A percentile compares a stretch with the other conserved stretches of the same genome.
These are phyloP conservation scores for Aegilops bicornis DNA, from an alignment of 176 grass and related monocot genomes.

Conservation along the genomic window DNA sequence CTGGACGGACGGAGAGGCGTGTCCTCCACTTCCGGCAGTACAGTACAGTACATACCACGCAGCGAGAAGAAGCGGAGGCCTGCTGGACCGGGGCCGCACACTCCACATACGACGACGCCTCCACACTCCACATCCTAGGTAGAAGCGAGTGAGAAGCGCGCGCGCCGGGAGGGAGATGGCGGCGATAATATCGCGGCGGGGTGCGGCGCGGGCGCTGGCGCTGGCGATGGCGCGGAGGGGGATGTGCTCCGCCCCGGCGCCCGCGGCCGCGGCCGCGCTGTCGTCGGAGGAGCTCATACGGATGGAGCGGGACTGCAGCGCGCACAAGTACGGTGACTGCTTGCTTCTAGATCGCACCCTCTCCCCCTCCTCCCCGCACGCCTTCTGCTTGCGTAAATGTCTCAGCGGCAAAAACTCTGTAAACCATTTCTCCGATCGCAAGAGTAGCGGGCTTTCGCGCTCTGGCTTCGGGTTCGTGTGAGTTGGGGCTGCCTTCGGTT, in stretches of 20 bases:
- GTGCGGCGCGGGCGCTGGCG: background rate
- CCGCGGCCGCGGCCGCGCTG: slow-evolving; percentile 17
- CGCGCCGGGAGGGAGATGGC: background rate
- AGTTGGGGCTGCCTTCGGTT: background rate
- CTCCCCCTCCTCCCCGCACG: background rate
- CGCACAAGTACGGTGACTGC: slow-evolving; percentile 56
- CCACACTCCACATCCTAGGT: background rate
- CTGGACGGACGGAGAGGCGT: background rate
- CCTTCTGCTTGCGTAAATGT: slow-evolving; percentile 6
- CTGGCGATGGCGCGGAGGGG: slow-evolving; percentile 36
- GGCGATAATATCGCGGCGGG: background rate
- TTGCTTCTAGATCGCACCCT: background rate
- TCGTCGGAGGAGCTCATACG: slow-evolving; percentile 90
- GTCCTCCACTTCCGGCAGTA: background rate
- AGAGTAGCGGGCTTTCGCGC: background rate
- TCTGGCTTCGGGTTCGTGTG: background rate
- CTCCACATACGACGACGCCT: background rate
- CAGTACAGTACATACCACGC: background rate
- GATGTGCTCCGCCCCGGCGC: slow-evolving; percentile 36
- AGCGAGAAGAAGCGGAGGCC: background rate
- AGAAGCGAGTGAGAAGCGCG: background rate
- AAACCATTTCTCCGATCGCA: background rate
- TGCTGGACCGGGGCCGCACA: background rate
- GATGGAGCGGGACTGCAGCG: slow-evolving; percentile 74
- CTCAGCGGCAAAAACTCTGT: background rate